These are phyloP conservation scores for Zygosaccharomyces siamensis DNA, from an alignment of 805 yeast genomes.

Conservation along the genomic window DNA sequence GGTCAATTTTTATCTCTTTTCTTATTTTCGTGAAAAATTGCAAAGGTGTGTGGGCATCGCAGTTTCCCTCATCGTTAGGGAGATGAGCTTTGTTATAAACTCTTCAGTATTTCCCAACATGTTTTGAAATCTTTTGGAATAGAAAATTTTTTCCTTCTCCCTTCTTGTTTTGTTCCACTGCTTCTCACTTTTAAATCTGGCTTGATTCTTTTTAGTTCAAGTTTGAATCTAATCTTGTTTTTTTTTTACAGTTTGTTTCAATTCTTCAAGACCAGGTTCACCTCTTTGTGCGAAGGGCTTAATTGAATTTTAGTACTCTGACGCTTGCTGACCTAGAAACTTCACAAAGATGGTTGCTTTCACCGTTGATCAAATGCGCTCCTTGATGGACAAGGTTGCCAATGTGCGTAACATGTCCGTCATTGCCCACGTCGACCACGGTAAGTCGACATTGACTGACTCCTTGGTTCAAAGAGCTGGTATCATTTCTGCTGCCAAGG, in stretches of 20 bases:
- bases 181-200: not conserved
- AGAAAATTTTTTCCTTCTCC: slow-evolving; percentile 11
- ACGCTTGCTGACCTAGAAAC: slow-evolving; percentile 7
- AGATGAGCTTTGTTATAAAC: slow-evolving; percentile 1
- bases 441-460: slow-evolving; percentile 98
- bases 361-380: slow-evolving; percentile 92
- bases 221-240: slow-evolving; percentile 1
- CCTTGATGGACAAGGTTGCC: slow-evolving; percentile 98
- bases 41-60: slow-evolving; percentile 5
- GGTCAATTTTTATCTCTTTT: not conserved
- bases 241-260: slow-evolving; percentile 1
- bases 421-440: slow-evolving; percentile 99
- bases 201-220: not conserved
- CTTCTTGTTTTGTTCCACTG: not conserved
- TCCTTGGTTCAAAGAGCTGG: slow-evolving; percentile 99
- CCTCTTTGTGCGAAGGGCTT: slow-evolving; percentile 15
- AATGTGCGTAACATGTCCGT: slow-evolving; percentile 99
- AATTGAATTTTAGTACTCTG: slow-evolving; percentile 8
- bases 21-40: slow-evolving; percentile 4
- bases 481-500: slow-evolving; percentile 99
- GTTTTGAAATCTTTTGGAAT: slow-evolving; percentile 1
- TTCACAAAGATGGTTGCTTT: slow-evolving; percentile 39
- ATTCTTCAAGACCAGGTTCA: slow-evolving; percentile 5
- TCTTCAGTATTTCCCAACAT: not conserved
- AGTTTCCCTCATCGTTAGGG: slow-evolving; percentile 5